phyloP scores from a whole-genome alignment of 202 grass and related monocot species.

The Dendrocalamus latiflorus region DNA sequence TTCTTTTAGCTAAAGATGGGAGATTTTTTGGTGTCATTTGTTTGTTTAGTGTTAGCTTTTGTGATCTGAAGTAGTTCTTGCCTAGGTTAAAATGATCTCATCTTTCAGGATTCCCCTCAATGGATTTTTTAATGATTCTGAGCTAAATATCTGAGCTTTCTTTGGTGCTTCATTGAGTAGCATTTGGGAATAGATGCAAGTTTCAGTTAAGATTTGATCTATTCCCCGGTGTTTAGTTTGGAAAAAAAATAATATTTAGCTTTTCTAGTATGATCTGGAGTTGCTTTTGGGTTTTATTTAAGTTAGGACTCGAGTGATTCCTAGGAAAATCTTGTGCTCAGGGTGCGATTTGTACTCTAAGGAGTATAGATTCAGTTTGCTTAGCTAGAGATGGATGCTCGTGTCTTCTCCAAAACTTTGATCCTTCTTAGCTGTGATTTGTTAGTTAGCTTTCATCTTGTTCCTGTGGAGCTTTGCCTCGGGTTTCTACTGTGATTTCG shows the following conservation, averaged over 20 bases:
- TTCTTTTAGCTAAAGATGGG: constrained; percentile 13
- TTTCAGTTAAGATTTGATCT: constrained; percentile 26
- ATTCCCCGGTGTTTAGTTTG: background rate
- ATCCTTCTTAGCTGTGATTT: constrained; percentile 25
- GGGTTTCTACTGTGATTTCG: constrained; percentile 5
- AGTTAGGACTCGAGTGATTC: background rate
- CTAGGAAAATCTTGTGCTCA: background rate
- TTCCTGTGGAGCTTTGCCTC: constrained; percentile 4
- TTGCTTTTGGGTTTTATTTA: background rate
- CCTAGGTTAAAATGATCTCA: background rate
- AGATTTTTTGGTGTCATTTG: background rate
- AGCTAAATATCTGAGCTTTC: background rate
- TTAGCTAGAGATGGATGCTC: background rate
- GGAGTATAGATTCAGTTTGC: background rate
- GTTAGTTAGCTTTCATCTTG: constrained; percentile 6
- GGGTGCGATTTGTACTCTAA: background rate
- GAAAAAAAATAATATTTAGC: background rate
- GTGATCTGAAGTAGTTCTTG: constrained; percentile 18
- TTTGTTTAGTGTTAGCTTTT: background rate
- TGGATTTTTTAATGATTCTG: background rate
- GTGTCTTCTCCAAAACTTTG: constrained; percentile 14
- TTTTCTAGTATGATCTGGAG: constrained; percentile 20
- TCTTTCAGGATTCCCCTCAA: background rate
- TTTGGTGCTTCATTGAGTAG: background rate
- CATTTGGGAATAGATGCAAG: background rate